A percentile compares a stretch with the other conserved stretches of the same genome.
phyloP scores from a whole-genome alignment of 2,329 filamentous ascomycete species.

The Cytospora chrysosperma region DNA sequence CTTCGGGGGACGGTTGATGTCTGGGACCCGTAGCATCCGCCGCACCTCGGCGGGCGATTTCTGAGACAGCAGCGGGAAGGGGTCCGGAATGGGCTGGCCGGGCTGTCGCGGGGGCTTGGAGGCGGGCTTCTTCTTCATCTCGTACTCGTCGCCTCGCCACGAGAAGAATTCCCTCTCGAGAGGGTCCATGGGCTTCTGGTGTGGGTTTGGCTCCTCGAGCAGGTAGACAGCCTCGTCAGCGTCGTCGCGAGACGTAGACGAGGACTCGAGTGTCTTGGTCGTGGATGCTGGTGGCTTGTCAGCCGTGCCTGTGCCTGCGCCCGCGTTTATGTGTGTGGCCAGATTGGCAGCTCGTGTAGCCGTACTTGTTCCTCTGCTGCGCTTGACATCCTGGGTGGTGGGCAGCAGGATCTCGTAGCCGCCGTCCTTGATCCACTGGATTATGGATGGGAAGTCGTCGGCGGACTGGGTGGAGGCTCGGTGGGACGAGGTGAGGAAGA shows the following conservation, averaged over 20 bases:
- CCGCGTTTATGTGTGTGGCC: background rate
- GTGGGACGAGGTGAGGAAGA: constrained; percentile 20
- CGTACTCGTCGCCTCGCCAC: constrained; percentile 20
- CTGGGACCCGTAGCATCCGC: constrained; percentile 27
- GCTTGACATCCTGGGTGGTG: constrained; percentile 20
- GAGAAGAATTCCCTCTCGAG: constrained; percentile 21
- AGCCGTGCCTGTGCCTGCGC: background rate
- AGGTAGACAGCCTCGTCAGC: background rate
- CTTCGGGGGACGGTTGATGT: constrained; percentile 35
- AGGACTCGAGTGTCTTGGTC: background rate
- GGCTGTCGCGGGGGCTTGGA: constrained; percentile 34
- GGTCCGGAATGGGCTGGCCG: constrained; percentile 36
- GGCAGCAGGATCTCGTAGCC: constrained; percentile 24
- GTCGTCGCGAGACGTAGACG: background rate
- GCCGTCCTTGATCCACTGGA: constrained; percentile 23
- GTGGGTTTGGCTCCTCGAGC: constrained; percentile 17
- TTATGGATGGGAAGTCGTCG: constrained; percentile 18
- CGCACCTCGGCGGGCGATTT: constrained; percentile 29
- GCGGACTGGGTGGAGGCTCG: background rate
- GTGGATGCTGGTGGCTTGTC: constrained; percentile 3
- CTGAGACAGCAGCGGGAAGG: constrained; percentile 38
- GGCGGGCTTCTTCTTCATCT: constrained; percentile 29
- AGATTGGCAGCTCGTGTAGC: constrained; percentile 1
- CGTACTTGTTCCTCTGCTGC: constrained; percentile 7
- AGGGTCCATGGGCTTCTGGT: constrained; percentile 24